Conservation (phyloP, 768 basidiomycete species). For the Leccinum pellstonianum region DNA sequence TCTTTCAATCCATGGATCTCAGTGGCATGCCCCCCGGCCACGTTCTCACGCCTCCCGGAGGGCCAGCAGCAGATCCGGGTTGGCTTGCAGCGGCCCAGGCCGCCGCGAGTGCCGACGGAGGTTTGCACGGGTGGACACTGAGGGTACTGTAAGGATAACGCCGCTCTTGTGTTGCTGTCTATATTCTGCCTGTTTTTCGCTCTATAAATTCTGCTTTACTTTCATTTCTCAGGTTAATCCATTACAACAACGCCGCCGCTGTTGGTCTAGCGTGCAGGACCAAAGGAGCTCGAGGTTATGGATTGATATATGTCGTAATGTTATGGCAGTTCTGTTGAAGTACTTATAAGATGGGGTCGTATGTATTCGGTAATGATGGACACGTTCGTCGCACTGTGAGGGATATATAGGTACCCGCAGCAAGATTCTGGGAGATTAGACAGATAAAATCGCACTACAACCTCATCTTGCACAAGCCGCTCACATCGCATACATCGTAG, state of each 20-base stretch:
- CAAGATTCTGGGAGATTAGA: not conserved
- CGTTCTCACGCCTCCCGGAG: slow-evolving; percentile 45
- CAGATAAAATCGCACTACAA: slow-evolving; percentile 12
- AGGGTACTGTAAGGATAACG: slow-evolving; percentile 60
- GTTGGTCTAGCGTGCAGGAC: slow-evolving; percentile 9
- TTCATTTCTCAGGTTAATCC: slow-evolving; percentile 7
- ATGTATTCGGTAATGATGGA: slow-evolving; percentile 9
- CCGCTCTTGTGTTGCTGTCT: slow-evolving; percentile 26
- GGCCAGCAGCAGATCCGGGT: slow-evolving; percentile 50
- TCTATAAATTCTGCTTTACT: slow-evolving; percentile 27
- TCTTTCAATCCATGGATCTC: slow-evolving; percentile 70
- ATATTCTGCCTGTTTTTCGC: slow-evolving; percentile 25
- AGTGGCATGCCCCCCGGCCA: slow-evolving; percentile 45
- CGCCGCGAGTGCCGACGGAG: slow-evolving; percentile 62
- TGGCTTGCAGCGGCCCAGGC: slow-evolving; percentile 78
- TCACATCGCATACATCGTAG: slow-evolving; percentile 9
- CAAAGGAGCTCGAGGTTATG: slow-evolving; percentile 13
- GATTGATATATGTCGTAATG: slow-evolving; percentile 29
- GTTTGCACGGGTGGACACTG: slow-evolving; percentile 75
- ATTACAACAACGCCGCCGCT: slow-evolving; percentile 8
- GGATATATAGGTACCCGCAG: not conserved
- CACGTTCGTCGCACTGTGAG: slow-evolving; percentile 29
- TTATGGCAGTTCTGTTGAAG: slow-evolving; percentile 15
- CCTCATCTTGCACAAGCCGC: not conserved
- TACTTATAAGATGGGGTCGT: slow-evolving; percentile 1